A percentile compares a stretch with the other conserved stretches of the same genome.
These are phyloP conservation scores for Tetrapisispora arboricola DNA, from an alignment of 805 yeast species.

Conservation along the genomic window DNA sequence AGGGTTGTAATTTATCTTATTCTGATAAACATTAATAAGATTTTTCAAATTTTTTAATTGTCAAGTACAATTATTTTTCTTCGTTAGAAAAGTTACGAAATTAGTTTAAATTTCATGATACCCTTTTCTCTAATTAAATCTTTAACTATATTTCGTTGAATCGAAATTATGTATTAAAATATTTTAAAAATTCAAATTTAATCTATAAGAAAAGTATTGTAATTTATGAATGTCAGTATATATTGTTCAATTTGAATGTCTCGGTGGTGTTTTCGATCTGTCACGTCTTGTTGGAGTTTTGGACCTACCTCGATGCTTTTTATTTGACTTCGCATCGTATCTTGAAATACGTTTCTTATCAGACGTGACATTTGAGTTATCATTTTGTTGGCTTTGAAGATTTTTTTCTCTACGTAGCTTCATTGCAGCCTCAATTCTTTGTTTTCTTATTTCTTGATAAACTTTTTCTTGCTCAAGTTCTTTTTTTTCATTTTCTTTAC, in stretches of 20 bases:
- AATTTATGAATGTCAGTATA: not conserved
- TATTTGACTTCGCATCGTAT: not conserved
- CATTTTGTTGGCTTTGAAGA: not conserved
- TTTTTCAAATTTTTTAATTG: not conserved
- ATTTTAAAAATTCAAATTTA: not conserved
- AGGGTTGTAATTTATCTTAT: conserved; percentile 2
- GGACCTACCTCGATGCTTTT: not conserved
- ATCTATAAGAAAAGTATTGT: not conserved
- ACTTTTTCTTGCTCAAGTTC: conserved; percentile 5
- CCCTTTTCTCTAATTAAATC: conserved; percentile 1
- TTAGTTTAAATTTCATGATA: not conserved
- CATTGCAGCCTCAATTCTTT: not conserved
- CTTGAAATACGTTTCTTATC: not conserved
- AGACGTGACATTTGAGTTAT: not conserved
- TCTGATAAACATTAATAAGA: not conserved
- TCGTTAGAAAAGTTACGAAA: not conserved
- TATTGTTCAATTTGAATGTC: not conserved
- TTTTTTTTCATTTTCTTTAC: conserved; percentile 7
- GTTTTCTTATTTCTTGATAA: conserved; percentile 10
- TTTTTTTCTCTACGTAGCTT: not conserved
- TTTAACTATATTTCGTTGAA: conserved; percentile 1
- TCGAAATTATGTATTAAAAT: conserved; percentile 1
- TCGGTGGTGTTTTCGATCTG: conserved; percentile 2
- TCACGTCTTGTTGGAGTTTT: conserved; percentile 11
- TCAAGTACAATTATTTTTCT: not conserved